These are phyloP conservation scores for Scheffersomyces insectosa DNA, from an alignment of 1,139 yeast species.

Conservation along the genomic window DNA sequence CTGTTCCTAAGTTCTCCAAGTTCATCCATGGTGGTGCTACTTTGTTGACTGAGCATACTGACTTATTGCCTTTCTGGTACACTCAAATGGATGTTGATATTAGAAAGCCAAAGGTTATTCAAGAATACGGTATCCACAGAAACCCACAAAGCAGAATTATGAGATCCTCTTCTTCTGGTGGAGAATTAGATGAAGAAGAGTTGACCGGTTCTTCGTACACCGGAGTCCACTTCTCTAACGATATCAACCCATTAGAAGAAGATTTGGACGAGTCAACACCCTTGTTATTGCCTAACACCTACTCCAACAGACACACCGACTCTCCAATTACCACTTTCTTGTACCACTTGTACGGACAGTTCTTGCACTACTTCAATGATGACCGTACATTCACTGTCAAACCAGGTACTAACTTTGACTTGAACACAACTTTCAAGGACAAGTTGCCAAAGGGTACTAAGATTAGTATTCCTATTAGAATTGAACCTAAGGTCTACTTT, in stretches of 20 bases:
- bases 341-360: conserved; percentile 34
- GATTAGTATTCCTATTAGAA: conserved; percentile 75
- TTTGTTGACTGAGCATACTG: conserved; percentile 76
- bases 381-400: conserved; percentile 76
- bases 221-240: conserved; percentile 50
- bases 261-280: conserved; percentile 48
- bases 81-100: conserved; percentile 98
- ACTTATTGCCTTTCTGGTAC: conserved; percentile 91
- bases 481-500: conserved; percentile 82
- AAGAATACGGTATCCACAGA: conserved; percentile 58
- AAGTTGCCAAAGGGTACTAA: conserved; percentile 77
- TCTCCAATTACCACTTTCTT: conserved; percentile 35
- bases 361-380: conserved; percentile 55
- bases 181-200: conserved; percentile 50
- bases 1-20: conserved; percentile 96
- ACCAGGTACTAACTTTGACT: conserved; percentile 76
- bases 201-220: conserved; percentile 36
- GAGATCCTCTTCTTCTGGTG: conserved; percentile 46
- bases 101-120: conserved; percentile 77
- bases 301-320: conserved; percentile 25
- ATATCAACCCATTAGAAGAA: conserved; percentile 49
- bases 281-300: conserved; percentile 39
- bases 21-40: conserved; percentile 96
- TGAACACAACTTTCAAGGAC: conserved; percentile 45
- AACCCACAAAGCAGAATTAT: conserved; percentile 24